These are phyloP conservation scores for Trifolium fragiferum DNA, from an alignment of 306 rosid species.

Conservation along the genomic window DNA sequence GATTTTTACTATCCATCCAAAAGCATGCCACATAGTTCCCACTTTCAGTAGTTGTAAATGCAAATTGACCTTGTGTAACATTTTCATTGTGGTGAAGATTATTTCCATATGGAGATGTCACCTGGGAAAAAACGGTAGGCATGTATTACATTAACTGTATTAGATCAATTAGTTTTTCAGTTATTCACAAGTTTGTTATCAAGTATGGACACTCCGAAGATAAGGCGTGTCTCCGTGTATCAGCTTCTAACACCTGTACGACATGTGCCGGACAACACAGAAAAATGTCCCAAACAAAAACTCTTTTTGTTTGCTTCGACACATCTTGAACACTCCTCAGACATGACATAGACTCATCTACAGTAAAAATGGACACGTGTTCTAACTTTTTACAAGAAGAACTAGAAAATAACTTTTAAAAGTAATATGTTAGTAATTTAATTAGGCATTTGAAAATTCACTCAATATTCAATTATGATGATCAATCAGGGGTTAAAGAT, in stretches of 20 bases:
- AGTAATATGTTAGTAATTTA: no score
- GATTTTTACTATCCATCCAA: conserved; percentile 47
- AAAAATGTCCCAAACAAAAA: no score
- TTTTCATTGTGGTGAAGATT: conserved; percentile 62
- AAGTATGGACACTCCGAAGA: background rate
- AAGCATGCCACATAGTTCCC: conserved; percentile 64
- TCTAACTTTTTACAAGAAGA: background rate
- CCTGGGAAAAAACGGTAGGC: conserved; percentile 33
- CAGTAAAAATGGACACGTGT: background rate
- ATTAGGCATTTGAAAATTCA: background rate
- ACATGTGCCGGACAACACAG: background rate
- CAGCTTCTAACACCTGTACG: no score
- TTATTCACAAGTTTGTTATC: background rate
- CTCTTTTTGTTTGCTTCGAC: background rate
- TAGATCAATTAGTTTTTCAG: background rate
- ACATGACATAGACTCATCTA: background rate
- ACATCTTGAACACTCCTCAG: background rate
- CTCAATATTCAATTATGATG: no score
- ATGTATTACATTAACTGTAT: background rate
- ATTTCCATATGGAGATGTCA: conserved; percentile 68
- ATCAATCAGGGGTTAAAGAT: no score
- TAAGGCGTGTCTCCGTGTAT: background rate
- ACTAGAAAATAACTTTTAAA: background rate
- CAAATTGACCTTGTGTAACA: conserved; percentile 70
- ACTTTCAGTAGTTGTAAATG: conserved; percentile 58